These are phyloP conservation scores for Aspergillus pseudotamarii DNA, from an alignment of 2,329 filamentous ascomycete species.

Conservation along the genomic window DNA sequence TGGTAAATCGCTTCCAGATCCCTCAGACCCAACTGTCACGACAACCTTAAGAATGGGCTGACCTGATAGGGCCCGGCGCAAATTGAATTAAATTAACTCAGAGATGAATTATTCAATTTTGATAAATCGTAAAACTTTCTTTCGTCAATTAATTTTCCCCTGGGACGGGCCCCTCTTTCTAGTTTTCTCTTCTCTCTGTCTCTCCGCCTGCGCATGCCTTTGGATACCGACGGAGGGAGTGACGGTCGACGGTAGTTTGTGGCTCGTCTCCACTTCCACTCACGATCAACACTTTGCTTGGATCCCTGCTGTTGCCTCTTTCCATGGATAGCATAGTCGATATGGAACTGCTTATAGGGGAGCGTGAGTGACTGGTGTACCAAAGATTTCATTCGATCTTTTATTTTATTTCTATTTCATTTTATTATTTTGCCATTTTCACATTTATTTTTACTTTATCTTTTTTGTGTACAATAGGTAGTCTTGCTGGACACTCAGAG, in stretches of 20 bases:
- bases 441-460: neutral
- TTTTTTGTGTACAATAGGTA: constrained; percentile 6
- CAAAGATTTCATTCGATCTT: constrained; percentile 3
- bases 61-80: constrained; percentile 7
- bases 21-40: constrained; percentile 33
- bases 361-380: constrained; percentile 5
- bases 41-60: constrained; percentile 25
- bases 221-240: constrained; percentile 17
- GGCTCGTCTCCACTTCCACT: constrained; percentile 26
- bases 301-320: constrained; percentile 20
- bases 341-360: constrained; percentile 22
- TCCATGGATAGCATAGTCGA: constrained; percentile 21
- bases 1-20: constrained; percentile 16
- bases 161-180: constrained; percentile 11
- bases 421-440: neutral
- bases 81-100: constrained; percentile 7
- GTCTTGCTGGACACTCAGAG: constrained; percentile 14
- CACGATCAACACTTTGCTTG: constrained; percentile 27
- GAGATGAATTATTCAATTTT: constrained; percentile 2
- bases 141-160: neutral
- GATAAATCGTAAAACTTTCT: neutral
- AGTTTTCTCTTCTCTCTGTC: constrained; percentile 8
- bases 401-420: neutral
- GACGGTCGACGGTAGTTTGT: constrained; percentile 26
- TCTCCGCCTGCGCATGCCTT: constrained; percentile 17